Evolutionary conservation across 2,329 filamentous ascomycete species (phyloP).

Genomic region (Alternaria metachromatica): DNA sequence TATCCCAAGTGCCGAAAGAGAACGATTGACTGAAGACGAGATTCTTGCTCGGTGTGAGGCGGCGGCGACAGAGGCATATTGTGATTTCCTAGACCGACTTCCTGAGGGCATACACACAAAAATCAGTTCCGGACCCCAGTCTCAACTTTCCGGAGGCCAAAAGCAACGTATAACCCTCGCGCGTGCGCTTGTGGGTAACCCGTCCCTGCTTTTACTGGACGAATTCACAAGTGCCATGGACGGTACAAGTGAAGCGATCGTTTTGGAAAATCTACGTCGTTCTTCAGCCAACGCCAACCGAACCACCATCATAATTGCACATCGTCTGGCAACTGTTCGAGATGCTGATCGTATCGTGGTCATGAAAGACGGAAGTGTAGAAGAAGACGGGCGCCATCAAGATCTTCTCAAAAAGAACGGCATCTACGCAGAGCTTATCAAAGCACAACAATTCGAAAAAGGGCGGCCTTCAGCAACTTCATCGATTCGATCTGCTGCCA

Average conservation of each 20-base stretch:
- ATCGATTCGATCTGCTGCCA: constrained; percentile 28
- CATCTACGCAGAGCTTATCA: constrained; percentile 41
- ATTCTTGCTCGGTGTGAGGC: constrained; percentile 54
- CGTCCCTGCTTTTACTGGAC: constrained; percentile 44
- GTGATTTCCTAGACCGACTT: constrained; percentile 45
- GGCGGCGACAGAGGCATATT: constrained; percentile 64
- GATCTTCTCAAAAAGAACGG: constrained; percentile 35
- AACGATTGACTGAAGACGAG: constrained; percentile 40
- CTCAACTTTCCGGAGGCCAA: constrained; percentile 47
- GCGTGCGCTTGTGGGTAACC: constrained; percentile 43
- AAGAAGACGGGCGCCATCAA: constrained; percentile 44
- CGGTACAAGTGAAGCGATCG: constrained; percentile 39
- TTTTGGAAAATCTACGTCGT: constrained; percentile 40
- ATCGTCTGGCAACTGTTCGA: constrained; percentile 46
- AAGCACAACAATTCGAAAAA: constrained; percentile 46
- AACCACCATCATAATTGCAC: constrained; percentile 48
- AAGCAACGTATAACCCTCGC: constrained; percentile 50
- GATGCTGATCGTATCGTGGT: constrained; percentile 48
- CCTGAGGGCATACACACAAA: constrained; percentile 44
- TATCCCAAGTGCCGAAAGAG: constrained; percentile 22
- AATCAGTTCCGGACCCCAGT: constrained; percentile 42
- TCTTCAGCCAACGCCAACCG: constrained; percentile 35
- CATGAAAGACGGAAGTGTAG: constrained; percentile 41
- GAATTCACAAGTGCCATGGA: constrained; percentile 47
- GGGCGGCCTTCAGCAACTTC: constrained; percentile 30